Evolutionary conservation across 306 rosid species (phyloP), one percentile per base, ranked within the genome.

Genomic region (Lablab purpureus): DNA sequence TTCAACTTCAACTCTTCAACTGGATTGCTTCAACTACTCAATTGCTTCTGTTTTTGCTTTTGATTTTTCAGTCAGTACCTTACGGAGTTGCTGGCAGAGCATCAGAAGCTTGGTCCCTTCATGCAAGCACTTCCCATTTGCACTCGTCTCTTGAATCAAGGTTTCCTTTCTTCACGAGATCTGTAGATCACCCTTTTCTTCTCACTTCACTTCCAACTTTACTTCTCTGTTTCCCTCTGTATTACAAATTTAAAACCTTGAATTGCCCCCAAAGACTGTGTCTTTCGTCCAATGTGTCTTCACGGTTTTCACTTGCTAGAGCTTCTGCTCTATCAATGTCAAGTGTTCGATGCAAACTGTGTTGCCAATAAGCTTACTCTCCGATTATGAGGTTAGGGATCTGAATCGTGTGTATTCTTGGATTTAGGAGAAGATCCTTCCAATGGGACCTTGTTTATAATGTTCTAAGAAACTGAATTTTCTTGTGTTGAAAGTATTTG

Each of bases 81-180:
- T 69, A 69, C 97, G 21, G 99, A 94, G 88, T 86, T 94, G 86
- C 60, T 94, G 10, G 94, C 97, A 22, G 99, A 94, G 84, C 90
- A 90, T 75, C 99, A 94, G 78, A 94, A 94, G 91, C 93, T 94
- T 85, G 95, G 93, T 62, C 99, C 99, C 41, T 94, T 94, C 87
- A 72, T 89, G 87, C 94, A 92, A 82, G 89, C 88, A 15, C 97
- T 94, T 73, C 99, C 99, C 70, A 90, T 87, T 79, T 94, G 97
- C 78, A 90, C 86, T 86, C 94, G 97, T 37, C 89, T 94, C 49
- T 88, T 94, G 86, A 92, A 92, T 89, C 99, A 94, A 92, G 99
- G 99, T 79, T 46, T 27, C 14, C 3, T 15, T 55, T 60, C 5
- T 60, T 40, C 45, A 2, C 45, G 45, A 5, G 67, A 60, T 60